phyloP scores from a whole-genome alignment of 345 rosid species.

The Salix suchowensis region DNA sequence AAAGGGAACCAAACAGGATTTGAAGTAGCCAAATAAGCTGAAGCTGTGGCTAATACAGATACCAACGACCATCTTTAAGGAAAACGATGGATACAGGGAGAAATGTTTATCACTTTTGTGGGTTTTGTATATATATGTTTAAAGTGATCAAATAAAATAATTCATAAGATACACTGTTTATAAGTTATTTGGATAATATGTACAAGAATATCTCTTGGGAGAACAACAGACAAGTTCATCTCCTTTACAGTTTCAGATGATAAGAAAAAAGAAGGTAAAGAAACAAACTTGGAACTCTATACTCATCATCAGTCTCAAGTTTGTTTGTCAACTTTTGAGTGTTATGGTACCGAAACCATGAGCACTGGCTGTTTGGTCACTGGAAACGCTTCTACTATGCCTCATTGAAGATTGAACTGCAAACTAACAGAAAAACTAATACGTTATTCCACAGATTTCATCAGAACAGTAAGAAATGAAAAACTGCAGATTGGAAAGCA shows the following conservation, averaged over 20 bases:
- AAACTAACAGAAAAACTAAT: background rate
- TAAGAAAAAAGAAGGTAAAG: background rate
- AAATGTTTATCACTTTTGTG: too few relatives aligned
- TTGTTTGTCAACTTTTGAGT: background rate
- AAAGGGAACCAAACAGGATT: too few relatives aligned
- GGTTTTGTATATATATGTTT: too few relatives aligned
- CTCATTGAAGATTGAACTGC: slow-evolving; percentile 19
- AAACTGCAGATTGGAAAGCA: background rate
- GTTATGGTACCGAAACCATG: slow-evolving; percentile 39
- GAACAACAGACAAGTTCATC: slow-evolving; percentile 3
- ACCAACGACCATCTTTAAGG: too few relatives aligned
- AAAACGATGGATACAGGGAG: too few relatives aligned
- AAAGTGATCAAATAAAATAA: too few relatives aligned
- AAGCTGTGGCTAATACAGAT: too few relatives aligned
- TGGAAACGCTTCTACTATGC: background rate
- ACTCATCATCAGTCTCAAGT: background rate
- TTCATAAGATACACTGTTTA: too few relatives aligned
- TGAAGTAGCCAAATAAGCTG: too few relatives aligned
- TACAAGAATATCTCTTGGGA: background rate
- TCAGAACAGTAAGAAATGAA: background rate
- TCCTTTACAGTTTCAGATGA: background rate
- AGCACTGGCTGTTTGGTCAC: slow-evolving; percentile 15
- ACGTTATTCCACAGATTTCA: background rate
- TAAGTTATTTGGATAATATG: background rate
- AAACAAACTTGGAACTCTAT: background rate